Percentiles rank a stretch among this genome's conserved stretches.
Conservation (phyloP, 441 rosid species). For the Geranium incanum region DNA sequence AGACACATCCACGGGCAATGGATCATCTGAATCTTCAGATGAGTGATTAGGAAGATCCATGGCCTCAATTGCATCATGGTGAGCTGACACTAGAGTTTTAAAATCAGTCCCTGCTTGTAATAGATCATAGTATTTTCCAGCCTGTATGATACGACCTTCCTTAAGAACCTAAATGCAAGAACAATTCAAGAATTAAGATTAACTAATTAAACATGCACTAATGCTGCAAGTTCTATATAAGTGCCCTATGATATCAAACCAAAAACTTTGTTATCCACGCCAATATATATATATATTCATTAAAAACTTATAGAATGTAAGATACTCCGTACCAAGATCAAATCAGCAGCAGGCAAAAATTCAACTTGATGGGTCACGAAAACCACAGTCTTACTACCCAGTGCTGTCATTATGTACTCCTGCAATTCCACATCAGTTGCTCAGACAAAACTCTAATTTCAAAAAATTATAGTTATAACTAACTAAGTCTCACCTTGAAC, state of each 20-base stretch:
- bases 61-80: conserved; percentile 94
- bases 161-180: conserved; percentile 62
- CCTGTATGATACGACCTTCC: conserved; percentile 89
- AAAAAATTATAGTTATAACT: background rate
- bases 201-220: background rate
- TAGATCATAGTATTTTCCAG: conserved; percentile 94
- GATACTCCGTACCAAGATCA: conserved; percentile 73
- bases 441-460: conserved; percentile 26
- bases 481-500: conserved; percentile 59
- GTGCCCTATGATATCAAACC: background rate
- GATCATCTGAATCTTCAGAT: conserved; percentile 87
- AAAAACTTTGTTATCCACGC: background rate
- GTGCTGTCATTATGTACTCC: conserved; percentile 88
- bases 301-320: no score
- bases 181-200: background rate
- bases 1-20: conserved; percentile 30
- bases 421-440: conserved; percentile 37
- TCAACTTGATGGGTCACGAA: conserved; percentile 99
- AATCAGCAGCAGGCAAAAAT: conserved; percentile 86
- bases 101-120: conserved; percentile 98
- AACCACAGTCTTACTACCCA: conserved; percentile 76
- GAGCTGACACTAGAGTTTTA: conserved; percentile 83
- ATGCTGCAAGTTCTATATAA: background rate
- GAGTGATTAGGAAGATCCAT: conserved; percentile 85
- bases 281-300: no score